Base-by-base conservation (phyloP, 1,284 basidiomycete species). In the Fomitopsis palustris region DNA sequence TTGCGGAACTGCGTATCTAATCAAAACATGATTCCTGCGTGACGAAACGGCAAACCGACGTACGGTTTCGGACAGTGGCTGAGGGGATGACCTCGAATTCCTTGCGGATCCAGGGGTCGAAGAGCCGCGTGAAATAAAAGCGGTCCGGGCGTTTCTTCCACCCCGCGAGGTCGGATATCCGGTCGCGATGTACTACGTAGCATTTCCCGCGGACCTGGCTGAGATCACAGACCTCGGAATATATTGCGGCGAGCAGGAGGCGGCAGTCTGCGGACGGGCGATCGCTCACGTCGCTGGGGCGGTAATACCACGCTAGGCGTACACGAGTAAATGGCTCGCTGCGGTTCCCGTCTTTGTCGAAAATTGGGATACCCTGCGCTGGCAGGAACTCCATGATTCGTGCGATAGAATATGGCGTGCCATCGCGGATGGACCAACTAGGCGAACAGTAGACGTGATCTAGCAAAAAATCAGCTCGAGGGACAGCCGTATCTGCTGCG, bases 101-200 rank as follows among this genome's bases (percentile, higher is more conserved):
- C 73, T 95, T 93, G 78, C 97, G 96, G 75, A 98, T 93, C 77
- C 98, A 98, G 49, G 96, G 93, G 77, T 99, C 96, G 73, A 95
- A 98, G 59, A 96, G 82, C 66, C 92, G 88, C 67, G 88, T 87
- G 78, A 95, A 98, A 81, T 95, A 97, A 78, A 98, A 98, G 67
- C 93, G 87, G 74, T 98, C 95, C 14, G 95, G 93, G 53, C 88
- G 85, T 75, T 92, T 93, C 79, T 96, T 97, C 95, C 95, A 98
- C n/a, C 90, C 90, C 67, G 90, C 84, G 55, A 98, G 78, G 77
- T 97, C 93, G 54, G 92, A 88, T 67, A 98, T 96, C 76, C 95
- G 92, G 81, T 97, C 94, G 70, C 93, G 85, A 75, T 98, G 96
- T 56, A 91, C 85, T 66, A 98, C 95, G 74, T 91, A 88, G 81